Base-by-base conservation (phyloP, 345 rosid genomes). In the Eucalyptus rudis region DNA sequence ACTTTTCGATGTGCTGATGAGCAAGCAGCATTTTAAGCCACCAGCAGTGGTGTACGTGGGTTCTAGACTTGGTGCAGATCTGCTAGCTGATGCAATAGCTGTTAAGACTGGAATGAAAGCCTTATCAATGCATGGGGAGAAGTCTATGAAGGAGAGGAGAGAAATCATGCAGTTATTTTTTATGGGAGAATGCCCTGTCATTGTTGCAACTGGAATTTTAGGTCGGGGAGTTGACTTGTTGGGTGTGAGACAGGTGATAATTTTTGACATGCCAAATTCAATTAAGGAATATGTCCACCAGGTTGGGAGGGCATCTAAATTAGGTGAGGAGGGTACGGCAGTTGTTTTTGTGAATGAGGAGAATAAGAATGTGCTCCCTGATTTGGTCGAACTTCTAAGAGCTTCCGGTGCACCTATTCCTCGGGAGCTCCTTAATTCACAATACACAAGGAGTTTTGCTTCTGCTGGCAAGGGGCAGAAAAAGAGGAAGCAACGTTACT, bases 1-100 rank as follows among this genome's bases (percentile, higher is more conserved):
- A 92, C 98, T 97, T 90, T 97, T 97, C 89, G 97, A 97, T 89
- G 90, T 97, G 89, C 90, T 96, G 91, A 93, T 33, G 89, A 96
- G 99, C 92, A 91, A 94, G 92, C 93, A 95, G 90, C 98, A 96
- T 92, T 97, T 95, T 91, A 87, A 45, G 86, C 98, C 98, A 68
- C 99, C 99, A 14, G 95, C 93, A 50, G 92, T 96, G 87, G 95
- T 96, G 40, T 97, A 95, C 49, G 99, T 97, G 89, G 94, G 97
- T 93, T 97, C 97, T 59, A 94, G 95, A 89, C 92, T 93, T 62
- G 99, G 99, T 87, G 99, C 99, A 89, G 99, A 97, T 94, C 96
- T 97, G 87, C 89, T 97, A 76, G 93, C 98, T 43, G 92, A 95
- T 90, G 98, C 99, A 36, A 95, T 97, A 90, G 91, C 92, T 2